Conservation (phyloP, 2,329 filamentous ascomycete genomes). For the Knufia petricola region DNA sequence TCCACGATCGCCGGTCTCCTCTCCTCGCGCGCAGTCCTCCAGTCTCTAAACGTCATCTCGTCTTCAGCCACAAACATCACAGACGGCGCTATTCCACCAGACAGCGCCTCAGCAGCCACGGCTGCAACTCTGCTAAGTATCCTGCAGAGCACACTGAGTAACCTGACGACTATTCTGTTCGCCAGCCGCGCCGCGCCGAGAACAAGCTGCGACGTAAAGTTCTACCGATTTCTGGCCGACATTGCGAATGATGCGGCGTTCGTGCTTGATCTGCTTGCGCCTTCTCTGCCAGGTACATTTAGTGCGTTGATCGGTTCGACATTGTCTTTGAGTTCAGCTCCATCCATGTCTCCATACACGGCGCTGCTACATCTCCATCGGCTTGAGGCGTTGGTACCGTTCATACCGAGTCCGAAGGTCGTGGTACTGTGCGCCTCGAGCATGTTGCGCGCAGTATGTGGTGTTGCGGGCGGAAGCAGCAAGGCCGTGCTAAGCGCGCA, state of each 20-base stretch:
- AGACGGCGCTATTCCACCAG: neutral
- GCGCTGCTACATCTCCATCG: neutral
- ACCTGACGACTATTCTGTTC: constrained; percentile 76
- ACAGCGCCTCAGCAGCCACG: constrained; percentile 50
- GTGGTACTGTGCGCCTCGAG: constrained; percentile 50
- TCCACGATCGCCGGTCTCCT: constrained; percentile 72
- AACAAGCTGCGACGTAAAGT: constrained; percentile 84
- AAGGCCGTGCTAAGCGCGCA: constrained; percentile 88
- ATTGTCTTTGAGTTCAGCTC: neutral
- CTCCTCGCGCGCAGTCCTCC: constrained; percentile 70
- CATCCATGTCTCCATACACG: neutral
- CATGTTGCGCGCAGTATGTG: constrained; percentile 62
- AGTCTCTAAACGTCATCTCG: constrained; percentile 67
- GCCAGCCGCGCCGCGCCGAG: constrained; percentile 71
- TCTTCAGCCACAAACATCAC: neutral
- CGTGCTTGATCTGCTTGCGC: constrained; percentile 74
- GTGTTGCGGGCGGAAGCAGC: constrained; percentile 78
- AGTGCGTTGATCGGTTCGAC: constrained; percentile 24
- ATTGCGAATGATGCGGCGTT: constrained; percentile 81
- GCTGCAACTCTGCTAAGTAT: constrained; percentile 73
- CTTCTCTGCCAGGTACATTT: constrained; percentile 53
- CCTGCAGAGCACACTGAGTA: constrained; percentile 69
- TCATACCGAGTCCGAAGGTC: neutral
- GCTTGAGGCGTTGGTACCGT: neutral
- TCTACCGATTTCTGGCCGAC: constrained; percentile 76